phyloP scores from a whole-genome alignment of 306 rosid species.

The Rosa lucieae region DNA sequence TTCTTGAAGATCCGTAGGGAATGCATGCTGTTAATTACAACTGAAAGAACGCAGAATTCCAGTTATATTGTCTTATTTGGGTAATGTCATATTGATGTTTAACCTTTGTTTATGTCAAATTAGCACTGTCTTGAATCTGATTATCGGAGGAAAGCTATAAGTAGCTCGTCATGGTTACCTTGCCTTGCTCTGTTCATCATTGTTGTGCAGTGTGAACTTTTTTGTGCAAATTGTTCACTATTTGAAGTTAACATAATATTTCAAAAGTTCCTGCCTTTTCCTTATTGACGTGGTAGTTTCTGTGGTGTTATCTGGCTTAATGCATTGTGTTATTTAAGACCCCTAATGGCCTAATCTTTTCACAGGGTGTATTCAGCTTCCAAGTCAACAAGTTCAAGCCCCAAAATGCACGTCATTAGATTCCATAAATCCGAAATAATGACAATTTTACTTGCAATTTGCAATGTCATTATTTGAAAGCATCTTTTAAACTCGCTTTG shows the following conservation, averaged over 20 bases:
- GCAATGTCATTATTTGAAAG: not conserved
- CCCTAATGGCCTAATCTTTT: not conserved
- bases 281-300: not conserved
- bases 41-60: not conserved
- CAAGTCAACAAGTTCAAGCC: not conserved
- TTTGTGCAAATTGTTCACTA: not conserved
- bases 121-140: not conserved
- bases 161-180: not conserved
- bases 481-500: not conserved
- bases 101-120: not conserved
- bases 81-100: not conserved
- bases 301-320: not conserved
- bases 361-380: not conserved
- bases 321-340: not conserved
- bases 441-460: not conserved
- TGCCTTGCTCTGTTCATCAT: not conserved
- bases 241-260: not conserved
- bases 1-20: constrained; percentile 29
- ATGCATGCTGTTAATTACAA: not conserved
- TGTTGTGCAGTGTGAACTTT: not conserved
- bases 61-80: not conserved
- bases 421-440: not conserved
- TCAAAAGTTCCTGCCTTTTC: not conserved
- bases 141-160: not conserved
- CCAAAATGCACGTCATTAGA: constrained; percentile 14